A percentile compares a stretch with the other conserved stretches of the same genome.
These are phyloP conservation scores for Cryptococcus sp. DNA, from an alignment of 1,284 basidiomycete species.

Conservation along the genomic window DNA sequence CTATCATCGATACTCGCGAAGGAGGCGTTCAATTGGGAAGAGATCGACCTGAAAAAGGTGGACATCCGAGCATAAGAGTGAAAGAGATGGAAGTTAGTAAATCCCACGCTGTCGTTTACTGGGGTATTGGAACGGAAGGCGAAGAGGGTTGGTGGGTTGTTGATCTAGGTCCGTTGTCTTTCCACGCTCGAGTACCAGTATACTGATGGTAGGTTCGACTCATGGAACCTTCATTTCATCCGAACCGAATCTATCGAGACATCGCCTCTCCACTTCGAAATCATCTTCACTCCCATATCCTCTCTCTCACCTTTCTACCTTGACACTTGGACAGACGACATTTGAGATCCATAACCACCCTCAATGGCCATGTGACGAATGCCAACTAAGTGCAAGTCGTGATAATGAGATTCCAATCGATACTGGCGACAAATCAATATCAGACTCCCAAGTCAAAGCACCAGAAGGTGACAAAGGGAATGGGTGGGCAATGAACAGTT, in stretches of 20 bases:
- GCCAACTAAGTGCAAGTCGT: constrained; percentile 26
- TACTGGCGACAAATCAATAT: constrained; percentile 11
- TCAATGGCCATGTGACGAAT: constrained; percentile 43
- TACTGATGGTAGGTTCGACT: constrained; percentile 43
- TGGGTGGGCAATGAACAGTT: constrained; percentile 17
- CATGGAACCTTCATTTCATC: constrained; percentile 42
- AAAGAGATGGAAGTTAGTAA: constrained; percentile 48
- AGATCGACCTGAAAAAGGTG: constrained; percentile 33
- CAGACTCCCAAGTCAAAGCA: not conserved
- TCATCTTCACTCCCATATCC: constrained; percentile 28
- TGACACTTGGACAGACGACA: constrained; percentile 38
- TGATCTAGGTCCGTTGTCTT: constrained; percentile 42
- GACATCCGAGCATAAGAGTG: constrained; percentile 32
- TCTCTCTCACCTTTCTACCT: constrained; percentile 25
- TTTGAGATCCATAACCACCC: constrained; percentile 39
- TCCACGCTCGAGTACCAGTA: too few relatives aligned
- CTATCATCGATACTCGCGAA: constrained; percentile 40
- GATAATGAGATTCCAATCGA: constrained; percentile 35
- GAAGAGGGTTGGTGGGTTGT: constrained; percentile 38
- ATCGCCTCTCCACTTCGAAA: constrained; percentile 35
- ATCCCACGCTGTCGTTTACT: constrained; percentile 42
- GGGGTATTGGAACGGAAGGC: constrained; percentile 15
- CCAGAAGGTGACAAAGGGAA: not conserved
- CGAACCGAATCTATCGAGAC: constrained; percentile 1
- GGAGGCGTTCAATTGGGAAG: constrained; percentile 41